Evolutionary conservation across 331 rosid species (phyloP).

Genomic region (Malus hybrid): DNA sequence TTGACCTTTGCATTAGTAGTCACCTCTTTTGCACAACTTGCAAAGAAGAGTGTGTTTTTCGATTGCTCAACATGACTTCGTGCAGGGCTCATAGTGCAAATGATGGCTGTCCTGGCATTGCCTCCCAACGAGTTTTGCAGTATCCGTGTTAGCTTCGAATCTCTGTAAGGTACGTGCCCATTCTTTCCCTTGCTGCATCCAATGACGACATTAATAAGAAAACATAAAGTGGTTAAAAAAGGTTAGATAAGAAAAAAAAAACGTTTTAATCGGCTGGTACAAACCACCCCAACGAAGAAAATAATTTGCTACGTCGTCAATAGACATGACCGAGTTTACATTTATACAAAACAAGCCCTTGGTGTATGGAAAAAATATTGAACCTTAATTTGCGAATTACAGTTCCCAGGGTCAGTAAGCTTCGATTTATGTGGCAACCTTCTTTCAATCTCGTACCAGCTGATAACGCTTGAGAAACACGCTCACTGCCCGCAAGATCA

Average conservation of each 20-base stretch:
- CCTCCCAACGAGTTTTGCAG: slow-evolving; percentile 87
- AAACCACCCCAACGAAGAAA: no score
- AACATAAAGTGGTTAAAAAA: neutral
- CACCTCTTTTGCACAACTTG: slow-evolving; percentile 79
- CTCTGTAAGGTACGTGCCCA: slow-evolving; percentile 80
- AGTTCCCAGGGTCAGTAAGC: slow-evolving; percentile 78
- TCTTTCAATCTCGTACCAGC: slow-evolving; percentile 79
- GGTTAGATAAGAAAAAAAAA: no score
- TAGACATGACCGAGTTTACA: neutral
- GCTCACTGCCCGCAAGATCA: slow-evolving; percentile 90
- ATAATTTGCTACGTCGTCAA: neutral
- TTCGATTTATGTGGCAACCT: slow-evolving; percentile 88
- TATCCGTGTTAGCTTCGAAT: slow-evolving; percentile 80
- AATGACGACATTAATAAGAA: slow-evolving; percentile 11
- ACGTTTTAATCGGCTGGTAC: no score
- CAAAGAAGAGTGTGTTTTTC: slow-evolving; percentile 69
- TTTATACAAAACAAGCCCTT: neutral
- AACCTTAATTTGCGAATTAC: slow-evolving; percentile 84
- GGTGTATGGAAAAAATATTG: neutral
- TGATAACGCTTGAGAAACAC: slow-evolving; percentile 70
- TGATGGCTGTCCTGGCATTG: slow-evolving; percentile 82
- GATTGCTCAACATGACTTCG: slow-evolving; percentile 76
- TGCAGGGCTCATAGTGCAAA: slow-evolving; percentile 89
- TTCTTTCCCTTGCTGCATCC: slow-evolving; percentile 66
- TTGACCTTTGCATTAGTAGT: slow-evolving; percentile 75